Conservation (phyloP, 208 protist genomes). For the Herpetomonas samuelpessoai region DNA sequence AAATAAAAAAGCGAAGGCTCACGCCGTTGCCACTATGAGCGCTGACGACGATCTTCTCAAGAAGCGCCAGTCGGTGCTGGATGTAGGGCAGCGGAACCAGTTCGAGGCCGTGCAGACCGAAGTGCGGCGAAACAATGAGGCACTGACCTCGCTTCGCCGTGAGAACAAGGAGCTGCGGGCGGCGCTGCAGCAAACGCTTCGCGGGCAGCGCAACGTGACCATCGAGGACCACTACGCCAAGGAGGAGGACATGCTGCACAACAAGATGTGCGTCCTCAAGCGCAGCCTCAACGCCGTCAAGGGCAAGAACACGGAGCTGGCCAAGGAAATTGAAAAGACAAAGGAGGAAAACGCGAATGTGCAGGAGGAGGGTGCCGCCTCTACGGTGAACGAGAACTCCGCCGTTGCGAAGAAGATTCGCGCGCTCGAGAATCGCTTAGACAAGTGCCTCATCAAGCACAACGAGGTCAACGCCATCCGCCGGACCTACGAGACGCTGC, state of each 20-base stretch:
- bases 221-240: conserved; percentile 75
- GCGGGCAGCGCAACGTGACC: conserved; percentile 51
- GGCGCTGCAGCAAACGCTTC: conserved; percentile 46
- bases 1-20: too few species aligned
- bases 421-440: conserved; percentile 93
- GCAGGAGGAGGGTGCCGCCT: conserved; percentile 49
- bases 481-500: conserved; percentile 94
- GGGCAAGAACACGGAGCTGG: conserved; percentile 66
- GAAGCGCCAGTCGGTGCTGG: conserved; percentile 70
- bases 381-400: conserved; percentile 60
- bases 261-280: conserved; percentile 80
- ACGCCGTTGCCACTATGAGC: too few species aligned
- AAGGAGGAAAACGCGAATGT: conserved; percentile 48
- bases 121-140: conserved; percentile 85
- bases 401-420: conserved; percentile 92
- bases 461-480: conserved; percentile 94
- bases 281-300: conserved; percentile 85
- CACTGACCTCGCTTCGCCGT: conserved; percentile 71
- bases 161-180: conserved; percentile 88
- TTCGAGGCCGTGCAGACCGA: conserved; percentile 78
- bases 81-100: conserved; percentile 85
- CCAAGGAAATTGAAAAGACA: conserved; percentile 52
- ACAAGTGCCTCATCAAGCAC: conserved; percentile 97
- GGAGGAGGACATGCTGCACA: conserved; percentile 76
- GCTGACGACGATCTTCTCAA: conserved; percentile 14